These are phyloP conservation scores for Macaranga tanarius DNA, from an alignment of 441 rosid species.

Conservation along the genomic window DNA sequence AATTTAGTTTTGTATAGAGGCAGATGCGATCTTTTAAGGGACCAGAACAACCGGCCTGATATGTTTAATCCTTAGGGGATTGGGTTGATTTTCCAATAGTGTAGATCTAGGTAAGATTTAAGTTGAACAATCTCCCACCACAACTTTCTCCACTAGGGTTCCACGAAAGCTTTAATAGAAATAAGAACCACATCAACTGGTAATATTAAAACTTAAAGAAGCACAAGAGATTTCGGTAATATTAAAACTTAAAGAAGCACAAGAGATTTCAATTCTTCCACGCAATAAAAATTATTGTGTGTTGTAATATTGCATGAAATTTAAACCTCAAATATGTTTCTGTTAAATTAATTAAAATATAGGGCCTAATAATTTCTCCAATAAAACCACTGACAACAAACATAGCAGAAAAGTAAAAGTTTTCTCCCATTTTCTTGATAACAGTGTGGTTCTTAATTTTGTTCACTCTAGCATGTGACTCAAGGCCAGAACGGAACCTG, in stretches of 20 bases:
- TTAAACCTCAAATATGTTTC: not conserved
- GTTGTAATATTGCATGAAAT: not conserved
- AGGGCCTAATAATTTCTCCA: not conserved
- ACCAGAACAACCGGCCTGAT: not conserved
- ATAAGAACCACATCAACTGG: not conserved
- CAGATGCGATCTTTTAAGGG: not conserved
- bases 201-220: too few relatives aligned
- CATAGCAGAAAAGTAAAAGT: not conserved
- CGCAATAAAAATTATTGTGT: not conserved
- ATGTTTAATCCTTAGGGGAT: not conserved
- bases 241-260: too few relatives aligned
- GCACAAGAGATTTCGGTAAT: too few relatives aligned
- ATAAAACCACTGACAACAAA: not conserved
- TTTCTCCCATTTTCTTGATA: not conserved
- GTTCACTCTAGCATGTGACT: too few relatives aligned
- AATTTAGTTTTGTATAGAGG: not conserved
- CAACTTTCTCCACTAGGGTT: not conserved
- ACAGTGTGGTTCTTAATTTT: not conserved
- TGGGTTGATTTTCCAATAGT: not conserved
- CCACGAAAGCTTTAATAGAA: not conserved
- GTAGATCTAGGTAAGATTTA: not conserved
- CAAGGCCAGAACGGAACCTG: too few relatives aligned
- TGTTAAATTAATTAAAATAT: not conserved
- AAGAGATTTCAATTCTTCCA: not conserved
- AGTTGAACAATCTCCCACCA: not conserved